Evolutionary conservation across 2,329 filamentous ascomycete genomes (phyloP).

Genomic region (Pseudogymnoascus sp.): DNA sequence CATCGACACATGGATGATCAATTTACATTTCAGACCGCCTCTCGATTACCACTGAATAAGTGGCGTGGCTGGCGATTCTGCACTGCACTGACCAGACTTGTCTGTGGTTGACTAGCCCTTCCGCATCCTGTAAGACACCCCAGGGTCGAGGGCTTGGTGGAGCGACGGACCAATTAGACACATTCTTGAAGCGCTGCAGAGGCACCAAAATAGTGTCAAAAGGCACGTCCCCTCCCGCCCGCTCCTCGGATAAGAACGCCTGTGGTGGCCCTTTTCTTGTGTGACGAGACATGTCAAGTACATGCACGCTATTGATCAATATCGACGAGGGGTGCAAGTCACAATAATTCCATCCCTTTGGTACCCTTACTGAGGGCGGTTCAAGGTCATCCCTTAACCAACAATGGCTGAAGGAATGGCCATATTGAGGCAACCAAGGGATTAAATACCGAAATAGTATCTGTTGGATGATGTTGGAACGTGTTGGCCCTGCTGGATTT

Average conservation of each 20-base stretch:
- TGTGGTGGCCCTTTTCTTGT: background rate
- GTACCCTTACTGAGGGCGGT: background rate
- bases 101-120: background rate
- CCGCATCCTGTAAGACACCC: background rate
- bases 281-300: background rate
- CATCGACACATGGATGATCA: background rate
- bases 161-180: conserved; percentile 1
- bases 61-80: background rate
- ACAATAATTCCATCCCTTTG: background rate
- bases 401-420: background rate
- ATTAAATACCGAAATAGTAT: background rate
- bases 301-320: background rate
- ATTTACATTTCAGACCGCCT: background rate
- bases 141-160: background rate
- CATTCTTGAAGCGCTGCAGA: background rate
- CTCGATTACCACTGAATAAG: background rate
- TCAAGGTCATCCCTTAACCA: background rate
- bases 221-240: conserved; percentile 2
- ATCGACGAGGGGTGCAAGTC: background rate
- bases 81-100: background rate
- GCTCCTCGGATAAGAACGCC: background rate
- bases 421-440: background rate
- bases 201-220: conserved; percentile 6
- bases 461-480: background rate
- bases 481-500: background rate